Evolutionary conservation across 2,329 filamentous ascomycete species (phyloP).

Genomic region (Monosporascus sp.): DNA sequence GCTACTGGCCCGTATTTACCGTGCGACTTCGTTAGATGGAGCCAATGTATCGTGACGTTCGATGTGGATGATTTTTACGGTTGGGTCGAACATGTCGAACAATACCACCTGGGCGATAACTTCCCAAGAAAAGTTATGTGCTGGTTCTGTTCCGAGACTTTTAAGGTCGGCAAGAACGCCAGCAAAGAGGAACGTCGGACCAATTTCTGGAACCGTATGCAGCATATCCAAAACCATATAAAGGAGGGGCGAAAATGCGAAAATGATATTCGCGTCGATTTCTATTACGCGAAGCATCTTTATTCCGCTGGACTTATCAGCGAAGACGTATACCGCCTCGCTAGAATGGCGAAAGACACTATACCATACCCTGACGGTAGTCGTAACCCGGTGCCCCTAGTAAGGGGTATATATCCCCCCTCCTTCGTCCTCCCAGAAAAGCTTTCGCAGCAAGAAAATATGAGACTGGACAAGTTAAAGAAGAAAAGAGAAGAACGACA

Average conservation of each 20-base stretch:
- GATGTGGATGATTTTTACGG: constrained; percentile 27
- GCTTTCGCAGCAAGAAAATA: too few species aligned
- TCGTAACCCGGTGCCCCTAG: neutral
- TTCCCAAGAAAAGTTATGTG: constrained; percentile 38
- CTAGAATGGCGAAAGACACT: constrained; percentile 7
- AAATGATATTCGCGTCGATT: constrained; percentile 71
- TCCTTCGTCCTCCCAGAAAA: too few species aligned
- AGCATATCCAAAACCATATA: constrained; percentile 45
- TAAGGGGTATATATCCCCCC: too few species aligned
- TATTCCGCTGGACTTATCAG: constrained; percentile 6
- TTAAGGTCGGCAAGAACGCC: constrained; percentile 16
- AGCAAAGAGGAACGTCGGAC: constrained; percentile 6
- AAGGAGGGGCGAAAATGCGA: constrained; percentile 15
- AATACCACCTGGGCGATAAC: constrained; percentile 28
- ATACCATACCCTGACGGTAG: neutral
- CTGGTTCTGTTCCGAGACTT: constrained; percentile 45
- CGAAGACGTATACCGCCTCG: neutral
- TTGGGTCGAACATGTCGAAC: constrained; percentile 44
- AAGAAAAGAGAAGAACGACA: too few species aligned
- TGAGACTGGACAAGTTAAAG: too few species aligned
- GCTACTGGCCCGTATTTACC: constrained; percentile 25
- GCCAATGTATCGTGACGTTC: constrained; percentile 35
- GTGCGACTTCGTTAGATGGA: constrained; percentile 40
- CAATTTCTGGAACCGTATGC: constrained; percentile 39
- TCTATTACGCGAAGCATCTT: constrained; percentile 79